Base-by-base conservation (phyloP, 768 basidiomycete species). In the Lactarius quietus region DNA sequence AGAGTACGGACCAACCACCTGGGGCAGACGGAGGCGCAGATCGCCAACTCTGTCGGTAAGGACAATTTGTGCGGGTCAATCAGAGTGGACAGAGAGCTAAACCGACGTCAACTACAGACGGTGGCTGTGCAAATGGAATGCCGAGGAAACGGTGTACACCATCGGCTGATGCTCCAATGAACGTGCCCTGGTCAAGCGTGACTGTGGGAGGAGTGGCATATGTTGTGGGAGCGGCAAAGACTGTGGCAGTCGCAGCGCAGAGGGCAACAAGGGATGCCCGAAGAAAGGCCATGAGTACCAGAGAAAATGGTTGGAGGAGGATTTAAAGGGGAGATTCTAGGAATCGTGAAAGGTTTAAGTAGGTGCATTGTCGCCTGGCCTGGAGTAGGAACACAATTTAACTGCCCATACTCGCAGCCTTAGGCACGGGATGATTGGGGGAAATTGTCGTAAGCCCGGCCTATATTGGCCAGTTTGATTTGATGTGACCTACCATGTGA, bases 81-180 rank as follows among this genome's bases (percentile, higher is more conserved):
- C 7, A 31, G 20, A 29, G n/a, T 35, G 10, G 20, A 23, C 17
- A 38, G 61, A 48, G 10, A 36, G 36, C 26, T n/a, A 31, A 31
- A 12, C 28, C 33, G 26, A 53, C 62, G 35, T 15, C 36, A 41
- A 23, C 53, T 58, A 59, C 76, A 12, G 69, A 81, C 78, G 76
- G 77, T 36, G 78, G 75, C 31, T 74, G 70, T 3, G 79, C 77
- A 41, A 76, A 81, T 0, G 77, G 80, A 12, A 82, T 77, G 8
- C 80, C 80, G 1, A 80, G 71, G 62, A 77, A 81, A 29, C 68
- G 64, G 14, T 68, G 66, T 1, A 75, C 70, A 31, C 65, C 66
- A 9, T 73, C 73, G 1, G 66, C 65, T 6, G 70, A 23, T 1
- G 69, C 10, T 1, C 78, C 78, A 26, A 68, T 70, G 57, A 77